phyloP scores from a whole-genome alignment of 148 eudicot genomes.

The Euryodendron excelsum region DNA sequence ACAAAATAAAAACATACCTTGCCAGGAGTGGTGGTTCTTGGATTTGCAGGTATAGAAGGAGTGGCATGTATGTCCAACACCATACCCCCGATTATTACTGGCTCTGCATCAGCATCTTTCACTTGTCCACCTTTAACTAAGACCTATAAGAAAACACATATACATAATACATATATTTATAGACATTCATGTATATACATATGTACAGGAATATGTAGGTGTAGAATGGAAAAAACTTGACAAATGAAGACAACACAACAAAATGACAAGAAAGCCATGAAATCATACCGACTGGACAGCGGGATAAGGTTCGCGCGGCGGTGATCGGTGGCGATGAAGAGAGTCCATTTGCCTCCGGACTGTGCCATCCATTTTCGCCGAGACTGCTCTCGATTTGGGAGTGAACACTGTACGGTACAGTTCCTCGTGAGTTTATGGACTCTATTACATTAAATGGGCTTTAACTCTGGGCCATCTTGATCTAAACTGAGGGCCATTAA shows the following conservation, averaged over 20 bases:
- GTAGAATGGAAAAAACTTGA: not conserved
- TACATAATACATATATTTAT: not conserved
- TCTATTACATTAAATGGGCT: too few relatives aligned
- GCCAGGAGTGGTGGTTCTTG: conserved; percentile 81
- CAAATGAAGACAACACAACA: not conserved
- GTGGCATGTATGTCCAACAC: conserved; percentile 87
- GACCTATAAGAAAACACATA: not conserved
- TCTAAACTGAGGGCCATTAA: too few relatives aligned
- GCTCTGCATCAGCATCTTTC: conserved; percentile 29
- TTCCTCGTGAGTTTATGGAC: too few relatives aligned
- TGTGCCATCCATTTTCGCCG: not conserved
- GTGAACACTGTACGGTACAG: not conserved
- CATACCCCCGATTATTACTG: conserved; percentile 90
- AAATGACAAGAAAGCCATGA: not conserved
- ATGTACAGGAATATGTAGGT: not conserved
- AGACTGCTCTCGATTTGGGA: not conserved
- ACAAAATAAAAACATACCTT: conserved; percentile 38
- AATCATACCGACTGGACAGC: not conserved
- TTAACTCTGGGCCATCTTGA: too few relatives aligned
- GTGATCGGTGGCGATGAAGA: not conserved
- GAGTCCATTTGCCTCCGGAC: not conserved
- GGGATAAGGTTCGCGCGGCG: not conserved
- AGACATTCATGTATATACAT: not conserved
- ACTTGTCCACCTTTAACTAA: conserved; percentile 5
- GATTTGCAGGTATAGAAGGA: conserved; percentile 52